phyloP scores from a whole-genome alignment of 768 basidiomycete species.

The Tylopilus vinaceipallidus region DNA sequence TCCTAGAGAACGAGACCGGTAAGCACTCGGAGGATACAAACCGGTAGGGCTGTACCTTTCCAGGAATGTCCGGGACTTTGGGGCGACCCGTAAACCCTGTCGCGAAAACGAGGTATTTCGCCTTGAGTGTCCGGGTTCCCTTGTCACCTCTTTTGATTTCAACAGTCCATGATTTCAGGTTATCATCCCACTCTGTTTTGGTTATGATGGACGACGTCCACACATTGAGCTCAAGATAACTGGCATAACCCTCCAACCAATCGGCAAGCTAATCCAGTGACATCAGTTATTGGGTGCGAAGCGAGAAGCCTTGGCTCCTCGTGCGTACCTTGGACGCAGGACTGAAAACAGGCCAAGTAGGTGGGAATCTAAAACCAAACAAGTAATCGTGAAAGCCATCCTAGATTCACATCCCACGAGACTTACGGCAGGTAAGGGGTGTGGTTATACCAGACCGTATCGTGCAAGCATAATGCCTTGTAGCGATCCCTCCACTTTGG shows the following conservation, averaged over 20 bases:
- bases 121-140: conserved; percentile 36
- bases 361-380: conserved; percentile 45
- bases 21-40: no score
- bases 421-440: conserved; percentile 54
- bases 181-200: conserved; percentile 37
- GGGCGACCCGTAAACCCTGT: conserved; percentile 49
- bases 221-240: conserved; percentile 57
- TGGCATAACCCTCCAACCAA: conserved; percentile 64
- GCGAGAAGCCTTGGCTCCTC: not conserved
- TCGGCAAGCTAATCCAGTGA: conserved; percentile 48
- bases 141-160: conserved; percentile 34
- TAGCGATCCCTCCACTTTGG: conserved; percentile 61
- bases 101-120: conserved; percentile 56
- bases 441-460: conserved; percentile 53
- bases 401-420: not conserved
- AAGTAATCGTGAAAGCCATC: not conserved
- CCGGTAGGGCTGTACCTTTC: no score
- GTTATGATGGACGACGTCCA: conserved; percentile 53
- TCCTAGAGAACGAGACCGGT: no score
- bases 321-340: conserved; percentile 47
- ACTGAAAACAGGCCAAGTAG: conserved; percentile 52
- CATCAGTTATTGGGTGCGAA: not conserved
- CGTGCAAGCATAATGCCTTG: conserved; percentile 54
- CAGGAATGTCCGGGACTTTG: conserved; percentile 44
- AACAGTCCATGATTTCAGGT: conserved; percentile 46